Conservation (phyloP, 75 land plant genomes). For the Sequoia sempervirens region DNA sequence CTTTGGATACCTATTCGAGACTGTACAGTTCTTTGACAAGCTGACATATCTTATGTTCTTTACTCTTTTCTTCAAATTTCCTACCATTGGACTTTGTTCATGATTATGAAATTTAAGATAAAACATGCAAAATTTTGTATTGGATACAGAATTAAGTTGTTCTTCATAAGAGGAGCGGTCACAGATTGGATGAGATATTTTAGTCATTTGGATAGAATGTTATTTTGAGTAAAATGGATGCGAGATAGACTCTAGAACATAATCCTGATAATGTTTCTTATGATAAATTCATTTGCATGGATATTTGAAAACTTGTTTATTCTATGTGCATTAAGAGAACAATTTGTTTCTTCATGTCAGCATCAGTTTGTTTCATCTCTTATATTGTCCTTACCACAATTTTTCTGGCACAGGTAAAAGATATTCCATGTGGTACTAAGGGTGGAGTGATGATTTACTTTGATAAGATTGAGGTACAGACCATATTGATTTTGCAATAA, state of each 20-base stretch:
- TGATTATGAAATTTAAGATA: background rate
- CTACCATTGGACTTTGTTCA: background rate
- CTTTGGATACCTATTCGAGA: background rate
- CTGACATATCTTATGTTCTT: background rate
- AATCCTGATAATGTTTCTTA: background rate
- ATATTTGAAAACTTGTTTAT: background rate
- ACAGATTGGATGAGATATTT: background rate
- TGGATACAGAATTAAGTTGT: background rate
- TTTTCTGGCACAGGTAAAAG: slow-evolving; percentile 53
- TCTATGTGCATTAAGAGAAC: background rate
- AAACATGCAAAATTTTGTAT: background rate
- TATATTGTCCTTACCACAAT: background rate
- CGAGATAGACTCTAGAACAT: background rate
- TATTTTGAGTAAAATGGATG: background rate
- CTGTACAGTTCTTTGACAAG: background rate
- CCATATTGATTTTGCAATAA: background rate
- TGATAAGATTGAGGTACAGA: slow-evolving; percentile 78
- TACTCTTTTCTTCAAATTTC: background rate
- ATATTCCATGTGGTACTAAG: slow-evolving; percentile 99
- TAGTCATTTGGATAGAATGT: background rate
- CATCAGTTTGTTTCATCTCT: background rate
- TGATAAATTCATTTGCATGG: background rate
- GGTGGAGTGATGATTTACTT: slow-evolving; percentile 97
- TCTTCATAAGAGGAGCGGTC: background rate
- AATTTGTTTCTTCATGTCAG: background rate